phyloP scores from a whole-genome alignment of 345 rosid species.

The rapeseed (Brassica napus) region Da-Ae NC_063440.1:24309501-24310000 shows the following conservation, averaged over 20 bases:
- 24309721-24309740: slow-evolving; percentile 10
- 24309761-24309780: slow-evolving; percentile 24
- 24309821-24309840: slow-evolving; percentile 27
- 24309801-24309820: slow-evolving; percentile 38
- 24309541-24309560: slow-evolving; percentile 30
- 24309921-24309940: slow-evolving; percentile 15
- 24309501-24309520: background rate
- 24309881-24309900: slow-evolving; percentile 35
- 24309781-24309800: slow-evolving; percentile 39
- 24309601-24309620: slow-evolving; percentile 13
- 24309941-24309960: slow-evolving; percentile 37
- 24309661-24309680: background rate
- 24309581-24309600: slow-evolving; percentile 2
- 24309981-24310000: background rate
- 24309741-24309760: background rate
- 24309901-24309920: slow-evolving; percentile 17
- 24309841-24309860: slow-evolving; percentile 41
- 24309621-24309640: slow-evolving; percentile 38
- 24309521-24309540: slow-evolving; percentile 5
- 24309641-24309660: slow-evolving; percentile 21
- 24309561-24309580: slow-evolving; percentile 23
- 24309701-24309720: slow-evolving; percentile 36
- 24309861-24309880: slow-evolving; percentile 18
- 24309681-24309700: slow-evolving; percentile 21
- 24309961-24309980: slow-evolving; percentile 7